Evolutionary conservation across 2,329 filamentous ascomycete genomes (phyloP).

Genomic region (Venturia asperata): DNA sequence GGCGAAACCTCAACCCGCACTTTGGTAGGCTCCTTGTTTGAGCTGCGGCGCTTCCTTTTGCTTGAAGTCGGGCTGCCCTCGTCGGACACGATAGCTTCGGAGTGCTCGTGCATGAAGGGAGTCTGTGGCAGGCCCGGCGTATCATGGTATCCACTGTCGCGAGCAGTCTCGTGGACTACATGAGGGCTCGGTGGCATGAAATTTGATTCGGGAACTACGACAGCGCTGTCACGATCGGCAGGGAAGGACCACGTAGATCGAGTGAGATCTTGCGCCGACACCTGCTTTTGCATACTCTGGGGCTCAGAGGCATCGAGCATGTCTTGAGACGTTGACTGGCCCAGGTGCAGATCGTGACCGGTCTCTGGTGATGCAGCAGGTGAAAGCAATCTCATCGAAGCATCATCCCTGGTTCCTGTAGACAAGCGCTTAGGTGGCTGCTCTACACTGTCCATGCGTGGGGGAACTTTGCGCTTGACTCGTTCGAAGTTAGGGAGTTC

Average conservation of each 20-base stretch:
- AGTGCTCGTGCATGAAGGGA: background rate
- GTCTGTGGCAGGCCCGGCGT: slow-evolving; percentile 22
- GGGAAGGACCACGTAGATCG: slow-evolving; percentile 33
- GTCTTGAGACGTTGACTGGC: background rate
- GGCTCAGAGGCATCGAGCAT: slow-evolving; percentile 9
- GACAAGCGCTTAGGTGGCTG: slow-evolving; percentile 7
- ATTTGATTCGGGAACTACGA: slow-evolving; percentile 40
- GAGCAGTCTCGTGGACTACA: slow-evolving; percentile 26
- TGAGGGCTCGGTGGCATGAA: slow-evolving; percentile 23
- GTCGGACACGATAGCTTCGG: background rate
- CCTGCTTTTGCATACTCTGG: slow-evolving; percentile 10
- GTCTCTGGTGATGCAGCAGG: background rate
- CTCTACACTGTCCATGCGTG: slow-evolving; percentile 23
- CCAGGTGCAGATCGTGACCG: background rate
- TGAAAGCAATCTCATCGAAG: background rate
- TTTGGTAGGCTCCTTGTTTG: slow-evolving; percentile 17
- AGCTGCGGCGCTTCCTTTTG: slow-evolving; percentile 9
- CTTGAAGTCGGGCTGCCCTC: slow-evolving; percentile 10
- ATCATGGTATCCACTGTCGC: slow-evolving; percentile 41
- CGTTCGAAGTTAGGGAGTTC: slow-evolving; percentile 23
- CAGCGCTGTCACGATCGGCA: slow-evolving; percentile 39
- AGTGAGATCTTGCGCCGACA: slow-evolving; percentile 16
- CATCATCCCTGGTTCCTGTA: slow-evolving; percentile 6
- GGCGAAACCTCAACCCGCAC: slow-evolving; percentile 23
- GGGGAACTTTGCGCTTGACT: slow-evolving; percentile 31